Conservation (phyloP, 2,329 filamentous ascomycete species). For the Beauveria sp. region DNA sequence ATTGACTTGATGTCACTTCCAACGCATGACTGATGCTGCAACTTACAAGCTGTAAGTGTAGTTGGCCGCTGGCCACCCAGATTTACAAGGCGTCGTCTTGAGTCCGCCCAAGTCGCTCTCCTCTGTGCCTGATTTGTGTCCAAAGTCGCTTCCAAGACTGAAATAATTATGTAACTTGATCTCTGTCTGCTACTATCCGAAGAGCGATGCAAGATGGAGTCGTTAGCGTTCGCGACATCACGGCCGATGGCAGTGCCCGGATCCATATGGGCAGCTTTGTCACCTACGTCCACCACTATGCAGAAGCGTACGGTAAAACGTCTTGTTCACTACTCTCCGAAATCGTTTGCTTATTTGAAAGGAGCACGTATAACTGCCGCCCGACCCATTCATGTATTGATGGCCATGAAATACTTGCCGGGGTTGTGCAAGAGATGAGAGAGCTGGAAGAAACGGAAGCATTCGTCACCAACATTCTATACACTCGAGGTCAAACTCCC, state of each 20-base stretch:
- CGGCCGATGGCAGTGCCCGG: not conserved
- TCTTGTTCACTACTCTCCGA: not conserved
- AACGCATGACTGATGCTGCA: not conserved
- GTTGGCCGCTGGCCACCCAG: conserved; percentile 1
- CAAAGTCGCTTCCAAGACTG: not conserved
- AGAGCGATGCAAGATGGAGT: not conserved
- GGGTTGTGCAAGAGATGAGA: not conserved
- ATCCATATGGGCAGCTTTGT: not conserved
- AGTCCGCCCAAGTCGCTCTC: not conserved
- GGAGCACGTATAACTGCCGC: not conserved
- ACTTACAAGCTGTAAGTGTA: not conserved
- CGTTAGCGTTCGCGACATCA: conserved; percentile 1
- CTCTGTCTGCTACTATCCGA: not conserved
- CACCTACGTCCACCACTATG: not conserved
- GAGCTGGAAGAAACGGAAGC: not conserved
- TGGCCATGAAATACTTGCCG: not conserved
- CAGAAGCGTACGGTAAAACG: not conserved
- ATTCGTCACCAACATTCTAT: not conserved
- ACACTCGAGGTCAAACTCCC: not conserved
- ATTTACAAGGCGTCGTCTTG: not conserved
- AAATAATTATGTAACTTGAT: not conserved
- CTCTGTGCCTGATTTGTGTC: not conserved
- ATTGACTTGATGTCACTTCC: not conserved
- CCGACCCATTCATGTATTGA: not conserved
- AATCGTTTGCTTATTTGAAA: not conserved